Evolutionary conservation across 768 basidiomycete species (phyloP), one percentile per base, ranked within the genome.

Genomic region (Auriscalpium vulgare): DNA sequence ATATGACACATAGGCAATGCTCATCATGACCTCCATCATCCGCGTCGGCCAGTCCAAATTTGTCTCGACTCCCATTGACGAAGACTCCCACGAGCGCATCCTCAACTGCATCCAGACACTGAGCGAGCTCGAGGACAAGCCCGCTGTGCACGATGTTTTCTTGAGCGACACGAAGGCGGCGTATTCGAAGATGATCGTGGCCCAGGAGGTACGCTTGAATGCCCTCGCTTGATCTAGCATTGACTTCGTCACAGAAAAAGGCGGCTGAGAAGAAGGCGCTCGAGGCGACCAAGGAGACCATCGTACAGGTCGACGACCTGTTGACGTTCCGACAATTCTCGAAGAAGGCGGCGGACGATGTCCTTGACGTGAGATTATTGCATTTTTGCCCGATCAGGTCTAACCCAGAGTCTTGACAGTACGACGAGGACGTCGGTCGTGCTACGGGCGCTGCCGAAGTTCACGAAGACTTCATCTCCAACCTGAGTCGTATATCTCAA

Each of bases 11-110:
- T 45, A 91, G 88, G 85, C 91, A 6, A 97, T 99, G 91, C 79
- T 99, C 53, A 92, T 98, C 68, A 97, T 99, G 97, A 87, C 94
- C 1, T 97, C 94, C 9, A 78, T 94, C 67, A 90, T 98, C 67
- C 92, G 97, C 49, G 91, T 97, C 54, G 97, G 97, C 38, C 95
- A 98, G 72, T 95, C 93, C 53, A 95, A 95, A 67, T 95, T 95
- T 62, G 89, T 88, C 46, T 84, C 90, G 0, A 87, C 85, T 1
- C 88, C 91, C n/a, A 99, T 99, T 61, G 97, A 99, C 74, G 97
- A 99, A 68, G 97, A 99, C 69, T 95, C 93, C 6, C 88, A 84
- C 62, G 97, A 99, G 71, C 85, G 97, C 23, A 92, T 99, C 71
- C 82, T 97, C 78, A 91, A 88, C 69, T 99, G 97, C 72, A 88